A percentile compares a stretch with the other conserved stretches of the same genome.
Conservation (phyloP, 257 asterid genomes). For the Perilla frutescens region DNA sequence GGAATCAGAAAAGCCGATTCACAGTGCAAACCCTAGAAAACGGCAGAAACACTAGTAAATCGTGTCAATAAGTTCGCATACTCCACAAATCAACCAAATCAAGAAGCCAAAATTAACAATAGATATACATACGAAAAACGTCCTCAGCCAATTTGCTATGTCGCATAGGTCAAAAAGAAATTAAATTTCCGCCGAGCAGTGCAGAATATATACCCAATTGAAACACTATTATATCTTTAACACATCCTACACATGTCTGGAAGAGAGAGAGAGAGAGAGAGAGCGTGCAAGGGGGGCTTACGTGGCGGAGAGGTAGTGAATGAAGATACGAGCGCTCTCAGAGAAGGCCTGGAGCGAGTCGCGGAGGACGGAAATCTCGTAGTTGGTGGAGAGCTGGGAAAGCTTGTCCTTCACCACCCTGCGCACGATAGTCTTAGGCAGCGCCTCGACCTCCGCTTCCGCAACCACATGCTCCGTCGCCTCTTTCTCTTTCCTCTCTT, state of each 20-base stretch:
- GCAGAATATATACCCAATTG: conserved; percentile 2
- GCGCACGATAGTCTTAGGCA: conserved; percentile 92
- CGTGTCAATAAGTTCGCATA: neutral
- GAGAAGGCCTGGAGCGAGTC: conserved; percentile 85
- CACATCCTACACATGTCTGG: neutral
- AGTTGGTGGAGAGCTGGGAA: conserved; percentile 68
- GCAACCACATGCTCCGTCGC: conserved; percentile 48
- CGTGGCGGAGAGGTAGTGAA: conserved; percentile 90
- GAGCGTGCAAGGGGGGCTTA: conserved; percentile 32
- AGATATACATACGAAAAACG: neutral
- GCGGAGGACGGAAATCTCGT: conserved; percentile 71
- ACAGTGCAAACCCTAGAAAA: conserved; percentile 39
- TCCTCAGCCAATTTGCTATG: neutral
- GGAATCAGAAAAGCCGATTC: conserved; percentile 3
- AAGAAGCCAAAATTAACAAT: neutral
- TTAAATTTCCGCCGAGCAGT: neutral
- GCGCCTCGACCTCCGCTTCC: conserved; percentile 68
- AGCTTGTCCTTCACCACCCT: conserved; percentile 91
- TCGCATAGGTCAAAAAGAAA: neutral
- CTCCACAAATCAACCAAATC: conserved; percentile 14
- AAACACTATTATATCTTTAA: neutral
- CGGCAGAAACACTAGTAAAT: conserved; percentile 4
- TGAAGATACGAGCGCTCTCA: conserved; percentile 83
- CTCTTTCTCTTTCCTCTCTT: conserved; percentile 44
- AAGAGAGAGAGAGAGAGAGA: conserved; percentile 19